Conservation (phyloP, 225 moss, liverwort and hornwort genomes). For the Rhytidiadelphus loreus region DNA sequence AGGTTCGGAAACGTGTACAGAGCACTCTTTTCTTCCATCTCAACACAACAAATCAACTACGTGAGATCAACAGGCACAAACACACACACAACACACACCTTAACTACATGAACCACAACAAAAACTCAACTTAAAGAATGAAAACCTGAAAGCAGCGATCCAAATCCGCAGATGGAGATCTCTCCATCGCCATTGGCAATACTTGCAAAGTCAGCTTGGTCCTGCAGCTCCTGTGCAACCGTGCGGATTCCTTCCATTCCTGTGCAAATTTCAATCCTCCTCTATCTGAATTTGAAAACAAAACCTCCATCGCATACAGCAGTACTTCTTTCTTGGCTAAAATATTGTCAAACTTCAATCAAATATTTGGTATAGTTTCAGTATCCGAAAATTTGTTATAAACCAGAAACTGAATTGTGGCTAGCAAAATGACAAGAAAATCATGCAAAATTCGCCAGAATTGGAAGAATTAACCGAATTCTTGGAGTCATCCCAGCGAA, state of each 20-base stretch:
- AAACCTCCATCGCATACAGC: not conserved
- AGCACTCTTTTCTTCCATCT: conserved; percentile 71
- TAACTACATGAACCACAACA: not conserved
- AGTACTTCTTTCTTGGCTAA: not conserved
- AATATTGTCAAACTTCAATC: not conserved
- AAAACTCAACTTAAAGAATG: not conserved
- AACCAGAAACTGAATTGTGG: not conserved
- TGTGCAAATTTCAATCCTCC: not conserved
- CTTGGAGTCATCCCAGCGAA: not conserved
- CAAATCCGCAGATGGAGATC: conserved; percentile 88
- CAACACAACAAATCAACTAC: not conserved
- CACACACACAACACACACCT: not conserved
- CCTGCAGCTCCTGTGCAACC: conserved; percentile 33
- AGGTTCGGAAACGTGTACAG: conserved; percentile 82
- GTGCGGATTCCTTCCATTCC: not conserved
- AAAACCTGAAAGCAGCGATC: conserved; percentile 86
- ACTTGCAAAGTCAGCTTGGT: conserved; percentile 48
- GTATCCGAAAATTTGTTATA: not conserved
- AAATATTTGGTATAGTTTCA: not conserved
- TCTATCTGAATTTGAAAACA: not conserved
- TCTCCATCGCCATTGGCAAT: conserved; percentile 38
- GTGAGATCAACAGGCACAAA: not conserved
- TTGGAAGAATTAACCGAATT: not conserved
- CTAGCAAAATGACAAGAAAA: not conserved
- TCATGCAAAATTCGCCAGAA: not conserved